These are phyloP conservation scores for Citrullus colocynthis DNA, from an alignment of 306 rosid genomes.

Conservation along the genomic window DNA sequence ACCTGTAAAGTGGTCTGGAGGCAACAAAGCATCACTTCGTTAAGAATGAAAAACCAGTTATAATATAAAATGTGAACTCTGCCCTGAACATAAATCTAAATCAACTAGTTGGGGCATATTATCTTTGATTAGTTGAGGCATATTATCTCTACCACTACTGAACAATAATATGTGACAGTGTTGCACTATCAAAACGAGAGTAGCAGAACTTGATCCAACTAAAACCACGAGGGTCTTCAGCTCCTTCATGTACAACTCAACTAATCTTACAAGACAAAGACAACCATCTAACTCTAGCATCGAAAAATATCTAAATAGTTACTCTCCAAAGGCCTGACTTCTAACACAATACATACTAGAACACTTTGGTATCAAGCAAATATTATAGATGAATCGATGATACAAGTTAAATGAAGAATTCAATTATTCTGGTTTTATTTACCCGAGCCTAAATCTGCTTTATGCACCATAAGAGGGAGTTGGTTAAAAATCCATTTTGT, in stretches of 20 bases:
- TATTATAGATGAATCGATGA: background rate
- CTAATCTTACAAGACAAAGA: background rate
- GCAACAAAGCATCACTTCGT: conserved; percentile 7
- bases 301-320: background rate
- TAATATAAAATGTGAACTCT: background rate
- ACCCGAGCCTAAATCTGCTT: background rate
- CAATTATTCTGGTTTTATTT: background rate
- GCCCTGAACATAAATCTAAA: background rate
- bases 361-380: background rate
- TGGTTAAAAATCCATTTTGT: background rate
- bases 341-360: background rate
- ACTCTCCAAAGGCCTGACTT: background rate
- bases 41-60: background rate
- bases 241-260: background rate
- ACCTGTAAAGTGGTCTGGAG: conserved; percentile 48
- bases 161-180: background rate
- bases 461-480: background rate
- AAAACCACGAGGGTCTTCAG: background rate
- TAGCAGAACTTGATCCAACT: background rate
- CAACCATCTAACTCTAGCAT: background rate
- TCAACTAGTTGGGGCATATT: background rate
- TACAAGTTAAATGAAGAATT: background rate
- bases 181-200: background rate
- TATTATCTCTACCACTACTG: background rate
- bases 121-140: background rate